phyloP scores from a whole-genome alignment of 768 basidiomycete species.

The Tricholoma flavovirens region DNA sequence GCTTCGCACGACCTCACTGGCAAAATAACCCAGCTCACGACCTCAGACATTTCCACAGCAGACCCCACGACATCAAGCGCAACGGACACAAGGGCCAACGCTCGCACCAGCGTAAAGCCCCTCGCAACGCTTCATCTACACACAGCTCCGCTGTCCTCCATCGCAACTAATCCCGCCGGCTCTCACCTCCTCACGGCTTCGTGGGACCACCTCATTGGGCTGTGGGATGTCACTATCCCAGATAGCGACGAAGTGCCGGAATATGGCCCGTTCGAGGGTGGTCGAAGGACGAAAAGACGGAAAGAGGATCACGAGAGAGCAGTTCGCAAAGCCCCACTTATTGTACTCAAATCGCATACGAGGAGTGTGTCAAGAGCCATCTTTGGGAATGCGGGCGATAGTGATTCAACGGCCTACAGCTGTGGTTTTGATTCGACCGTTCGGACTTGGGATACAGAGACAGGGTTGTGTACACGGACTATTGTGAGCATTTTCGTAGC shows the following conservation, averaged over 20 bases:
- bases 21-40: slow-evolving; percentile 41
- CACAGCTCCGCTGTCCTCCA: slow-evolving; percentile 70
- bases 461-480: slow-evolving; percentile 63
- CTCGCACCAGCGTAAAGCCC: slow-evolving; percentile 43
- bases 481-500: slow-evolving; percentile 45
- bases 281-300: slow-evolving; percentile 61
- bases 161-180: slow-evolving; percentile 50
- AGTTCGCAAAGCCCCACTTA: slow-evolving; percentile 60
- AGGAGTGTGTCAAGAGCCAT: slow-evolving; percentile 71
- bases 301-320: slow-evolving; percentile 42
- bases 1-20: slow-evolving; percentile 79
- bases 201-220: slow-evolving; percentile 82
- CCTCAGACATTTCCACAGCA: slow-evolving; percentile 17
- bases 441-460: slow-evolving; percentile 80
- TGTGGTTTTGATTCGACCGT: slow-evolving; percentile 91
- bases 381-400: slow-evolving; percentile 37
- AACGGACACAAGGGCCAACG: slow-evolving; percentile 21
- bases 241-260: slow-evolving; percentile 55
- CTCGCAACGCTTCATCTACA: slow-evolving; percentile 80
- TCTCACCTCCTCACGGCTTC: slow-evolving; percentile 73
- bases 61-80: slow-evolving; percentile 1
- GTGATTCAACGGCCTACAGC: slow-evolving; percentile 48
- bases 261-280: slow-evolving; percentile 27
- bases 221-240: slow-evolving; percentile 71
- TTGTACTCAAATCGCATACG: slow-evolving; percentile 79